Conservation (phyloP, 2,329 filamentous ascomycete genomes). For the Epichloe amarillans region DNA sequence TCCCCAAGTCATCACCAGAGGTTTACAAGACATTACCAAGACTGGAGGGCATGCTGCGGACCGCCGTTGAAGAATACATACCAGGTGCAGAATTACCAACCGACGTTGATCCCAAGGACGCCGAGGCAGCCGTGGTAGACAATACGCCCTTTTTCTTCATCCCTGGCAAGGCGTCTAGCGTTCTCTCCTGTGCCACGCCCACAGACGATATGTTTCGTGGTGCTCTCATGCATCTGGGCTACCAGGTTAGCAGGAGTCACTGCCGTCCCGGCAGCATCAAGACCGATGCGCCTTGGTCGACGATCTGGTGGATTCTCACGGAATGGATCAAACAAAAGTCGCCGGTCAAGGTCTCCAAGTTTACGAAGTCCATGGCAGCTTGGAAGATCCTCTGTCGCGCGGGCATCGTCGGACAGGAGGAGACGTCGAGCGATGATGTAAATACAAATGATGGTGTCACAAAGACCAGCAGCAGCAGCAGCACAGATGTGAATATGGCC, state of each 20-base stretch:
- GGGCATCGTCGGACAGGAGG: conserved; percentile 22
- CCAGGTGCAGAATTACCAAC: conserved; percentile 25
- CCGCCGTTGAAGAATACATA: conserved; percentile 64
- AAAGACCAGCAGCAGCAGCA: not conserved
- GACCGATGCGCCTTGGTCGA: conserved; percentile 81
- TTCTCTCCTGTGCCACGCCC: conserved; percentile 68
- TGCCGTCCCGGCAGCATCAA: conserved; percentile 83
- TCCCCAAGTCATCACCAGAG: conserved; percentile 52
- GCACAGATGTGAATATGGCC: conserved; percentile 20
- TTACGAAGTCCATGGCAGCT: conserved; percentile 58
- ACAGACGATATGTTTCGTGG: conserved; percentile 69
- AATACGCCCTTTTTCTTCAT: conserved; percentile 77
- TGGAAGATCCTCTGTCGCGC: conserved; percentile 48
- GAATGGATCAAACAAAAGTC: conserved; percentile 78
- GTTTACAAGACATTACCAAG: conserved; percentile 69
- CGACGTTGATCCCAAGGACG: conserved; percentile 26
- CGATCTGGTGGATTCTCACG: conserved; percentile 85
- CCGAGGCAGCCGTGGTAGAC: conserved; percentile 52
- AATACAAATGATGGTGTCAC: not conserved
- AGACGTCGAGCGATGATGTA: conserved; percentile 5
- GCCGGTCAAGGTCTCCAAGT: conserved; percentile 59
- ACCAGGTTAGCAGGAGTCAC: conserved; percentile 73
- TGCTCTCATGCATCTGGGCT: conserved; percentile 69
- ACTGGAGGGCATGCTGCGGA: conserved; percentile 83
- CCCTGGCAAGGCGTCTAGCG: conserved; percentile 59